A percentile compares a stretch with the other conserved stretches of the same genome.
These are phyloP conservation scores for Trifolium pratense DNA, from an alignment of 306 rosid genomes.

Conservation along the genomic window DNA sequence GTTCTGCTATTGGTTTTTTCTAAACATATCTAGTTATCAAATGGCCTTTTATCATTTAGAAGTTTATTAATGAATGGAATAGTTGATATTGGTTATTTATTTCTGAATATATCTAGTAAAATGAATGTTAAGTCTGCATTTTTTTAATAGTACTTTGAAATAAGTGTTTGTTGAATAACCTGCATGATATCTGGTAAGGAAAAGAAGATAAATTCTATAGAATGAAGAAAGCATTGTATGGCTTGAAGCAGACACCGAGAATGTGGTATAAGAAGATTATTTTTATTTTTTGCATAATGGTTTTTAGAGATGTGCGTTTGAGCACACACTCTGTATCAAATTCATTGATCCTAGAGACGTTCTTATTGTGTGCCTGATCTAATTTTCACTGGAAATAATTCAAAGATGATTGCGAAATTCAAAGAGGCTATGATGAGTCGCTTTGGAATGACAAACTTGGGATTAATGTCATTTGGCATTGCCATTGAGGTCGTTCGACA, in stretches of 20 bases:
- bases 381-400: not conserved
- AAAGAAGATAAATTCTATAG: too few relatives aligned
- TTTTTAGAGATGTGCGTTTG: not conserved
- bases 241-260: not conserved
- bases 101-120: too few relatives aligned
- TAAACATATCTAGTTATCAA: too few relatives aligned
- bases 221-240: too few relatives aligned
- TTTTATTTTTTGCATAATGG: not conserved
- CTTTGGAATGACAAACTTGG: not conserved
- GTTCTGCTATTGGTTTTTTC: too few relatives aligned
- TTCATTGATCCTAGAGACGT: not conserved
- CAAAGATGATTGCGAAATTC: not conserved
- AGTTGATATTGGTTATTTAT: too few relatives aligned
- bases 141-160: not conserved
- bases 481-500: too few relatives aligned
- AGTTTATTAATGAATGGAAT: too few relatives aligned
- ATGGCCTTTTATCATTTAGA: too few relatives aligned
- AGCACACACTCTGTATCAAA: not conserved
- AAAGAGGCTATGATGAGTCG: not conserved
- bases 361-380: not conserved
- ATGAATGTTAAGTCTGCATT: too few relatives aligned
- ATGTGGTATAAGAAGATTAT: not conserved
- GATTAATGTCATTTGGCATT: not conserved
- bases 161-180: too few relatives aligned
- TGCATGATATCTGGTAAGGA: too few relatives aligned